Evolutionary conservation across 306 rosid genomes (phyloP), one percentile per base, ranked within the genome.

Genomic region (Cucumis melo): DNA sequence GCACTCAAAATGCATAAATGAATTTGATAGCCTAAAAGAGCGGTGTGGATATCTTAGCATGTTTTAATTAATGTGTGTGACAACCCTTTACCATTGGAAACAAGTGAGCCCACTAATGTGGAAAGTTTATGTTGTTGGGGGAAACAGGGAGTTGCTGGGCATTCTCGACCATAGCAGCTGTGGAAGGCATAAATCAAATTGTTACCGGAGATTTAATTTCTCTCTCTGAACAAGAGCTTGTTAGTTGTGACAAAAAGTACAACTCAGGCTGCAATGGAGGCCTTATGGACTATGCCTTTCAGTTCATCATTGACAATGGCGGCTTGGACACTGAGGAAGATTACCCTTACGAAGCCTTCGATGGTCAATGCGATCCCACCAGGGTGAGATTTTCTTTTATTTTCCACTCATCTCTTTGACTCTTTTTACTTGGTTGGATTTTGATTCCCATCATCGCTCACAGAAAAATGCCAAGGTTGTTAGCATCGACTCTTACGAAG

Each of bases 131-230:
- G 21, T 6, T 16, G 8, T 79, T 32, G 48, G 80, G 64, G 48
- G 32, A 54, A 54, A 42, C 86, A 93, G 98, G 98, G 63, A 91
- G 98, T 61, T 91, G 98, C 75, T 93, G 98, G 98, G 98, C 98
- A 3, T 93, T 93, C 73, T 91, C 98, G 53, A 88, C 98, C 0
- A 77, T 91, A 24, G 97, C 96, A 0, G 80, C 96, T 3, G 98
- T 93, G 59, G 98, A 93, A 81, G 94, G 94, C 65, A 84, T 93
- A 56, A 91, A 93, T 79, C 81, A 87, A 79, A 93, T 93, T 53
- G 94, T 81, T 9, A 90, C 90, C 0, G 96, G 96, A 17, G 78
- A 91, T 34, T 78, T 93, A 2, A 81, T 93, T 68, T 87, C 97
- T 34, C 84, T 93, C 8, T 93, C 97, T 0, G 98, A 93, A 59